phyloP scores from a whole-genome alignment of 2,329 filamentous ascomycete species.

The Chrysoporthe deuterocubensis region DNA sequence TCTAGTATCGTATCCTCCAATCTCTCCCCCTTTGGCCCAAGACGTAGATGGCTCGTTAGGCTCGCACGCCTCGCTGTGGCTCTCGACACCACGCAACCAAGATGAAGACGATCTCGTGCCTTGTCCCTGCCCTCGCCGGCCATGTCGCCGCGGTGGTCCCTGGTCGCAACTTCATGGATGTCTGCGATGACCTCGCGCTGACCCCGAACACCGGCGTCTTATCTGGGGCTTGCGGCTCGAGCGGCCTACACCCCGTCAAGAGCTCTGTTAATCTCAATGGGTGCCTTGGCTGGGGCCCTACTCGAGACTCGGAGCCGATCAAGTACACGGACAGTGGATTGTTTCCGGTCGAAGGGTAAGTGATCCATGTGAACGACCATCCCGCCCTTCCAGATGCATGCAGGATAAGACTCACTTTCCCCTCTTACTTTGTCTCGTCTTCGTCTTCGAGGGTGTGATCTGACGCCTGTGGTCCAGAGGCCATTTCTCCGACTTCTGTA shows the following conservation, averaged over 20 bases:
- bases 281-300: slow-evolving; percentile 21
- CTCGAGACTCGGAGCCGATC: background rate
- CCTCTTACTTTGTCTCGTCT: no score
- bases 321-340: background rate
- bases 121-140: background rate
- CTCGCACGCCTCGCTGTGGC: background rate
- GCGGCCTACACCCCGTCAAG: background rate
- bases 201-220: slow-evolving; percentile 6
- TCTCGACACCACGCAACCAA: background rate
- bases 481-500: slow-evolving; percentile 17
- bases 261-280: slow-evolving; percentile 15
- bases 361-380: no score
- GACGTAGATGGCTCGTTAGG: background rate
- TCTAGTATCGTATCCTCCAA: background rate
- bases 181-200: slow-evolving; percentile 15
- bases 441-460: background rate
- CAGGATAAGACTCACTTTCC: no score
- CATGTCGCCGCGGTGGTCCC: background rate
- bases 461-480: background rate
- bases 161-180: slow-evolving; percentile 5
- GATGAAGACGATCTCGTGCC: slow-evolving; percentile 16
- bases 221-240: slow-evolving; percentile 7
- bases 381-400: background rate
- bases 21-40: background rate
- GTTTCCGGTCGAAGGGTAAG: slow-evolving; percentile 17